Percentiles rank a stretch among this genome's conserved stretches.
Conservation (phyloP, 129 eudicot genomes). For the Glebionis coronaria region DNA sequence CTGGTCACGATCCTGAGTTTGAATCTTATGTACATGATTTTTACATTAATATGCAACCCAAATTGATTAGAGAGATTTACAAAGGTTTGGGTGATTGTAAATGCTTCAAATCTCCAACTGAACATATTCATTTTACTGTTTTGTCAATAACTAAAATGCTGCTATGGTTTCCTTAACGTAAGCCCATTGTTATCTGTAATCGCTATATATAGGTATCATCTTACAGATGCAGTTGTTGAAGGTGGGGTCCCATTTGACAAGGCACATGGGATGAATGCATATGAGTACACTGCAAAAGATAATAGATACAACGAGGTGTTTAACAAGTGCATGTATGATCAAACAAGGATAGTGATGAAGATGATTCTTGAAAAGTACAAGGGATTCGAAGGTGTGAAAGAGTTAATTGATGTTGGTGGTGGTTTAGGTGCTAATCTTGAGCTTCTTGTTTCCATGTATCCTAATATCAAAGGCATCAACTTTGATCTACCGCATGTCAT, state of each 20-base stretch:
- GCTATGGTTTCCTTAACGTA: background rate
- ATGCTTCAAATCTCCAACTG: no score
- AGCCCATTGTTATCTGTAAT: background rate
- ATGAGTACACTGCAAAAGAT: constrained; percentile 24
- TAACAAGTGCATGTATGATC: constrained; percentile 16
- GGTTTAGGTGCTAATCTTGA: constrained; percentile 31
- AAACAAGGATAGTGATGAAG: constrained; percentile 22
- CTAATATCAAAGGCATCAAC: constrained; percentile 30
- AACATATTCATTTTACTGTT: no score
- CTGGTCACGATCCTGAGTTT: no score
- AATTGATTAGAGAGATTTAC: no score
- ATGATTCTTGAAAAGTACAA: constrained; percentile 24
- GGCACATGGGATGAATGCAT: constrained; percentile 34
- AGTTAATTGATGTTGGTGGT: constrained; percentile 33
- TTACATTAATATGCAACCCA: no score
- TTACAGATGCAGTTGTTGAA: constrained; percentile 33
- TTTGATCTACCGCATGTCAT: constrained; percentile 28
- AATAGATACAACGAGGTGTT: constrained; percentile 19
- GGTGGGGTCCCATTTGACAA: constrained; percentile 35
- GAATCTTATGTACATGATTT: no score
- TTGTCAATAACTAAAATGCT: no score
- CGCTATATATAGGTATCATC: constrained; percentile 22
- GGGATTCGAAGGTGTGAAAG: constrained; percentile 28
- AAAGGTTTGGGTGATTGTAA: no score
- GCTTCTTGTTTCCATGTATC: constrained; percentile 25